Evolutionary conservation across 306 rosid genomes (phyloP), one percentile per base, ranked within the genome.

Genomic region (Cyamopsis tetragonoloba): DNA sequence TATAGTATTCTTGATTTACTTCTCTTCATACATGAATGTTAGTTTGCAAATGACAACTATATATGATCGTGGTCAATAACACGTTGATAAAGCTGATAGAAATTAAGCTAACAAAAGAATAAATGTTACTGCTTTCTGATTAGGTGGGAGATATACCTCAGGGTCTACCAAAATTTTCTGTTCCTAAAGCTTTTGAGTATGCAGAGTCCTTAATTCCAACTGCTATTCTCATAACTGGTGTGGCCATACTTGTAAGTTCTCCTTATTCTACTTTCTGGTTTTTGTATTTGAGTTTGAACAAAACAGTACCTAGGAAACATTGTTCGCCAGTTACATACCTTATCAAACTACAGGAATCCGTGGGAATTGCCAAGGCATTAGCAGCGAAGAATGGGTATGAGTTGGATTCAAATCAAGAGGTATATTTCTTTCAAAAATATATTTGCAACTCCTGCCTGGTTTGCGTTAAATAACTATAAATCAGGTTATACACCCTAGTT

Each of bases 331-430:
- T 66, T 35, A 37, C 46, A 47, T 75, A 9, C 41, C 47, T 54
- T 67, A 78, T 74, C 53, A 48, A 68, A 70, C 55, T 76, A 27
- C 69, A 93, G 98, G 98, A 93, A 79, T 93, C 98, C 15, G 98
- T 93, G 71, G 98, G 98, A 62, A 93, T 93, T 78, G 98, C 98
- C 24, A 93, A 93, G 81, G 97, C 98, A 30, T 84, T 93, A 75
- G 98, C 98, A 46, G 98, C 95, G 6, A 93, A 93, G 78, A 93
- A 93, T 71, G 98, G 98, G 43, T 93, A 93, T 3, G 98, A 93
- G 74, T 85, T 93, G 84, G 98, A 89, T 74, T 88, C 98, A 80
- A 93, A 93, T 78, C 98, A 93, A 80, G 98, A 93, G 97, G 98
- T 93, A 82, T 82, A 79, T 48, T 48, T 73, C 42, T 78, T 72